These are phyloP conservation scores for Candida succiphila DNA, from an alignment of 805 yeast species.

Conservation along the genomic window DNA sequence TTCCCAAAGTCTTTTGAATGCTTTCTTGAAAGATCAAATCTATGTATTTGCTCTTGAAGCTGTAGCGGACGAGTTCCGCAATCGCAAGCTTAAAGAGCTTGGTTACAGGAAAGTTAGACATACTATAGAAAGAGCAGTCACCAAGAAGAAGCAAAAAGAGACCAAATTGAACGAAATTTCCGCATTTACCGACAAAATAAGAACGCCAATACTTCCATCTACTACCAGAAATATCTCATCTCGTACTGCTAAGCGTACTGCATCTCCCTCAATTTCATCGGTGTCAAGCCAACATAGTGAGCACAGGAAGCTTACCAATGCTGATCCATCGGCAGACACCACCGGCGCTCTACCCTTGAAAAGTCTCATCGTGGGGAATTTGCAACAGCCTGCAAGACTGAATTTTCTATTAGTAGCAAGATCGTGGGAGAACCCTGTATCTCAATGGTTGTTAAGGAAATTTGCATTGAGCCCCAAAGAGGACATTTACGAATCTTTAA, in stretches of 20 bases:
- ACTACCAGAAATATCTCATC: background rate
- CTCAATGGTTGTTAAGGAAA: slow-evolving; percentile 2
- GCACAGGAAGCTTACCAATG: no score
- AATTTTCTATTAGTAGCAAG: background rate
- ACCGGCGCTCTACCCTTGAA: no score
- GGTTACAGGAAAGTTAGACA: slow-evolving; percentile 22
- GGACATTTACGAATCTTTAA: slow-evolving; percentile 16
- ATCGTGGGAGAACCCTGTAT: background rate
- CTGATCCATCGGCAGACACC: no score
- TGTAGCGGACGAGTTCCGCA: slow-evolving; percentile 33
- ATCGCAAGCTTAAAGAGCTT: slow-evolving; percentile 19
- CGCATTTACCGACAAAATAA: slow-evolving; percentile 17
- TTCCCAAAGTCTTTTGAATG: slow-evolving; percentile 42
- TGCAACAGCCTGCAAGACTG: no score
- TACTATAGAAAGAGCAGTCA: slow-evolving; percentile 16
- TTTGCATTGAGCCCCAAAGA: slow-evolving; percentile 6
- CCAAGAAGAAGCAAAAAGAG: slow-evolving; percentile 20
- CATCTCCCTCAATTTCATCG: no score
- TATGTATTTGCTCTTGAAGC: slow-evolving; percentile 31
- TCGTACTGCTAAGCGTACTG: no score
- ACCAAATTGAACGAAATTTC: slow-evolving; percentile 29
- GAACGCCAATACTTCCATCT: slow-evolving; percentile 5
- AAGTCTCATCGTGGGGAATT: no score
- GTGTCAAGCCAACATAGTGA: no score
- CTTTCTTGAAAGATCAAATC: slow-evolving; percentile 51